Conservation (phyloP, 2,329 filamentous ascomycete genomes). For the Arthrobotrys iridis region DNA sequence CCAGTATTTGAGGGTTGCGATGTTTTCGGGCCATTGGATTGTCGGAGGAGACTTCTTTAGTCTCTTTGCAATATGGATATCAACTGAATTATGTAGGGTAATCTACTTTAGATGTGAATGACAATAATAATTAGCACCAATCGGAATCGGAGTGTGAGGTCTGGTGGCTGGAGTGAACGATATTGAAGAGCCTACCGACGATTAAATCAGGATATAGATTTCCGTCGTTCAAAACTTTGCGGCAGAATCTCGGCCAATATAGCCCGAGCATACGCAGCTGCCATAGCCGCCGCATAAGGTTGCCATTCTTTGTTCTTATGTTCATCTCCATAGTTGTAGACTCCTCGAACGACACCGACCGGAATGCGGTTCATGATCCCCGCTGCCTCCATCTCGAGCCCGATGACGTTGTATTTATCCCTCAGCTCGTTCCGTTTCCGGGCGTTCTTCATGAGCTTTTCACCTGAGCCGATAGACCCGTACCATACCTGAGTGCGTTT, state of each 20-base stretch:
- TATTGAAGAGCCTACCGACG: no score
- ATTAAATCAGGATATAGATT: no score
- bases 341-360: slow-evolving; percentile 60
- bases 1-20: no score
- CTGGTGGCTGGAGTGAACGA: no score
- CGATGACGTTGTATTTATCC: slow-evolving; percentile 59
- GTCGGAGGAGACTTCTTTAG: no score
- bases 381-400: slow-evolving; percentile 60
- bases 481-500: slow-evolving; percentile 61
- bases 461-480: slow-evolving; percentile 60
- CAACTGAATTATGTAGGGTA: no score
- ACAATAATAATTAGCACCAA: no score
- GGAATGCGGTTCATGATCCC: slow-evolving; percentile 60
- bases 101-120: no score
- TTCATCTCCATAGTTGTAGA: slow-evolving; percentile 61
- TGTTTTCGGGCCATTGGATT: no score
- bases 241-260: slow-evolving; percentile 55
- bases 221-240: no score
- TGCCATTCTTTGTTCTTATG: slow-evolving; percentile 61
- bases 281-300: slow-evolving; percentile 59
- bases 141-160: no score
- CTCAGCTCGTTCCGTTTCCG: slow-evolving; percentile 56
- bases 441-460: slow-evolving; percentile 59
- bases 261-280: slow-evolving; percentile 55
- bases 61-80: no score